Conservation (phyloP, 2,329 filamentous ascomycete genomes). For the Trichoderma koningii region DNA sequence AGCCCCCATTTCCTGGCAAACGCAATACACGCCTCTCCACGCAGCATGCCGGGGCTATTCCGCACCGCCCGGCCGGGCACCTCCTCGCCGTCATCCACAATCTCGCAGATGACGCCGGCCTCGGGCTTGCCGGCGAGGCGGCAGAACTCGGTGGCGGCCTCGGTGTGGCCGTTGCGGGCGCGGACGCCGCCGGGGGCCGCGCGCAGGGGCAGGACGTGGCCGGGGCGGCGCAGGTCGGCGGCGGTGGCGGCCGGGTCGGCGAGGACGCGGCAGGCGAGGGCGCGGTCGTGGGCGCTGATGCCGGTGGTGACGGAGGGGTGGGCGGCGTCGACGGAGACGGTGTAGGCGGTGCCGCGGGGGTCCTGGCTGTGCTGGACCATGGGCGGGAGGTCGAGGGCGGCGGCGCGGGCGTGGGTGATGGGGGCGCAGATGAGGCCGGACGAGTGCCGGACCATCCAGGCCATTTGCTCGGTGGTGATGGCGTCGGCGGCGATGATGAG, state of each 20-base stretch:
- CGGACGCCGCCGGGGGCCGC: constrained; percentile 79
- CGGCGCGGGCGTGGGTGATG: constrained; percentile 68
- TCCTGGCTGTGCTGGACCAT: constrained; percentile 81
- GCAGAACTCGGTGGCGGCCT: constrained; percentile 91
- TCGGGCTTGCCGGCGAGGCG: constrained; percentile 74
- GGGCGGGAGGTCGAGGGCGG: constrained; percentile 75
- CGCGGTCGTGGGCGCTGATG: constrained; percentile 85
- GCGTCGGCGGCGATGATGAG: constrained; percentile 89
- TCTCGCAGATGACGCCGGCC: constrained; percentile 84
- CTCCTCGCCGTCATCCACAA: constrained; percentile 82
- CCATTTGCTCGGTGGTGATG: constrained; percentile 86
- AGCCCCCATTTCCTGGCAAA: constrained; percentile 89
- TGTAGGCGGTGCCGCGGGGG: constrained; percentile 89
- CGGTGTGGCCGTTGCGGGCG: constrained; percentile 81
- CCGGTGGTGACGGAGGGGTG: constrained; percentile 78
- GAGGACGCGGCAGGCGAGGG: constrained; percentile 76
- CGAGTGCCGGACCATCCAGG: constrained; percentile 90
- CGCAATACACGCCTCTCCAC: constrained; percentile 80
- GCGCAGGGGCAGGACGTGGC: constrained; percentile 85
- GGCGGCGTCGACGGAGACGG: constrained; percentile 80
- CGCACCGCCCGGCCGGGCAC: constrained; percentile 68
- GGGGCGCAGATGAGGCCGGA: constrained; percentile 92
- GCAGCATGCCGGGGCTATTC: constrained; percentile 80
- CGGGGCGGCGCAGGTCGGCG: constrained; percentile 73
- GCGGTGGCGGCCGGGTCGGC: constrained; percentile 64